Evolutionary conservation across 2,329 filamentous ascomycete genomes (phyloP).

Genomic region (Chaetoscypha palmicola): DNA sequence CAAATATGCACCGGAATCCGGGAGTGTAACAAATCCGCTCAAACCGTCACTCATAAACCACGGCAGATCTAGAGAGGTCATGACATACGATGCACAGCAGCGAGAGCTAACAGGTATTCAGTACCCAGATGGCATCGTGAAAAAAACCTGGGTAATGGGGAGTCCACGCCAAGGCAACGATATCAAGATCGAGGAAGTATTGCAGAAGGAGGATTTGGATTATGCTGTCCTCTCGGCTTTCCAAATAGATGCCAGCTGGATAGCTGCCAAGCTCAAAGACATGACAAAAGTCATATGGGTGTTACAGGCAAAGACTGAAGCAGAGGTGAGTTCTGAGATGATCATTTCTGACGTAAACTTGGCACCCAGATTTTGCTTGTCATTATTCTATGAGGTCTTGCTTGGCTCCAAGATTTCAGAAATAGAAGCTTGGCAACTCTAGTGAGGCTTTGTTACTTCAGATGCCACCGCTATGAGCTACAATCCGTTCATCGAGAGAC

Average conservation of each 20-base stretch:
- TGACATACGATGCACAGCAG: neutral
- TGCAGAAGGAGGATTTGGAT: slow-evolving; percentile 65
- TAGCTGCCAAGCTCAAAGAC: slow-evolving; percentile 50
- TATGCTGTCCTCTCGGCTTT: slow-evolving; percentile 81
- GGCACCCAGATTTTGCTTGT: neutral
- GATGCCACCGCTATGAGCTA: no score
- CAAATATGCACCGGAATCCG: no score
- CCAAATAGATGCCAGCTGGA: slow-evolving; percentile 65
- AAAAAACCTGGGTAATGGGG: slow-evolving; percentile 70
- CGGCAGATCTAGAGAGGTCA: slow-evolving; percentile 1
- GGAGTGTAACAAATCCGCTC: no score
- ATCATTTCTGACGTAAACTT: neutral
- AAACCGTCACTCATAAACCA: neutral
- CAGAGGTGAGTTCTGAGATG: slow-evolving; percentile 39
- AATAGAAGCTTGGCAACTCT: no score
- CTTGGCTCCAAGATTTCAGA: neutral
- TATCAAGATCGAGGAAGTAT: slow-evolving; percentile 80
- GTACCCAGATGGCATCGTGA: slow-evolving; percentile 54
- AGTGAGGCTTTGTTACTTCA: no score
- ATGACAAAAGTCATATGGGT: slow-evolving; percentile 57
- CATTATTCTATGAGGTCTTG: neutral
- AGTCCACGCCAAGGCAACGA: slow-evolving; percentile 58
- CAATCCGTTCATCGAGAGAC: no score
- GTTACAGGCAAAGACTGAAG: slow-evolving; percentile 46
- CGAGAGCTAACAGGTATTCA: slow-evolving; percentile 19